Evolutionary conservation across 2,329 filamentous ascomycete species (phyloP), one percentile per base, ranked within the genome.

Genomic region (Ceratocystis cubensis): DNA sequence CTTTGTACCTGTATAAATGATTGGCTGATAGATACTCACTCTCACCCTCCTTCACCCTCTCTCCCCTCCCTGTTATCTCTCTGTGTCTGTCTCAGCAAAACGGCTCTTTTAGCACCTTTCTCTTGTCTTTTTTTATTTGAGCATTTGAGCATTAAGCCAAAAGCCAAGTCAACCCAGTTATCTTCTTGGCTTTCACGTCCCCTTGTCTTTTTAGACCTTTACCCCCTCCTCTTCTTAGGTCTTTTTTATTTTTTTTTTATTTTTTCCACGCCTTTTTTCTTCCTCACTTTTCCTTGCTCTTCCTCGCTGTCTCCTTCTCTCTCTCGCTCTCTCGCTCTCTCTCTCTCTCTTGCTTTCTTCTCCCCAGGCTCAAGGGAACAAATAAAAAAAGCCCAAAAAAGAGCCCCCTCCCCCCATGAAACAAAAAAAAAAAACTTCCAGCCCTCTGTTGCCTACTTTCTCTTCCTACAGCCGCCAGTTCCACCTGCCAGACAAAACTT

Each of bases 111-210:
- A 3, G 28, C 17, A 33, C 28, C 53, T 37, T 33, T 30, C 53
- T 22, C 33, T 7, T 37, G 6, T 13, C 28, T 33, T 17, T 59
- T 7, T 8, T 25, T 33, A 20, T 33, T 33, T 59, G 53, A 59
- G 53, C 53, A 17, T 59, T 59, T 59, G 53, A 59, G 53, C 53
- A 59, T 59, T 59, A 20, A 59, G 6, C 20, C 28, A 33, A 37
- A 41, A 41, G 37, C 53, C 28, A 33, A 56, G 17, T 37, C 25
- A 59, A 30, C 53, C 25, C 4, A 59, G 25, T 59, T 17, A 10
- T 30, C 53, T 59, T n/a, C 53, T 37, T 30, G 53, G 53, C 53
- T 33, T 33, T 57, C 15, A 17, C 4, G 53, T 33, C 28, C 53
- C 53, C 53, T 59, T 17, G 53, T 59, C 25, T 33, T 59, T 33